Percentiles rank a stretch among this genome's conserved stretches.
These are phyloP conservation scores for Tolypocladium endophyticum DNA, from an alignment of 2,329 filamentous ascomycete genomes.

Conservation along the genomic window DNA sequence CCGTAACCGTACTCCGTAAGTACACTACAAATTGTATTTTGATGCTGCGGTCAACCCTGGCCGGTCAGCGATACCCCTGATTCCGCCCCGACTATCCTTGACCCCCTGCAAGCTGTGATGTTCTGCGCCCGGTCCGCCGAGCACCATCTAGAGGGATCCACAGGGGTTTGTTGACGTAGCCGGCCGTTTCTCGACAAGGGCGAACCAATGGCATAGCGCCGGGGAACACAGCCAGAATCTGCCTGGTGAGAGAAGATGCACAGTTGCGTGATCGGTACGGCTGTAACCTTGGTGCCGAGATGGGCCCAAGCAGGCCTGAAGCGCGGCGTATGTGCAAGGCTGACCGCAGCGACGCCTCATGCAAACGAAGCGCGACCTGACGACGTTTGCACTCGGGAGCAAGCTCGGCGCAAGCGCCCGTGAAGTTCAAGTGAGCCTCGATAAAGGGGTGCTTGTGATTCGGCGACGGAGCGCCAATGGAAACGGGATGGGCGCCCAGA, in stretches of 20 bases:
- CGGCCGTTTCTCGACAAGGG: background rate
- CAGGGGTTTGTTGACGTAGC: background rate
- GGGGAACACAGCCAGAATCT: background rate
- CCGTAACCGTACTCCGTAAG: background rate
- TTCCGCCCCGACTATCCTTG: background rate
- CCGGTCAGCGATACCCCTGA: conserved; percentile 3
- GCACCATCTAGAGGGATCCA: background rate
- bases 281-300: background rate
- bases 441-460: background rate
- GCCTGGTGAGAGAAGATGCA: background rate
- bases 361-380: background rate
- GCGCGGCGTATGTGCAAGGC: background rate
- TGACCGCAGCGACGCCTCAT: background rate
- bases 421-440: background rate
- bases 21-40: background rate
- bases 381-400: background rate
- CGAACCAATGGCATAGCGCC: background rate
- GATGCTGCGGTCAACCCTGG: conserved; percentile 2
- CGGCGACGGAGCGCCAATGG: background rate
- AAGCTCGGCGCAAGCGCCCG: background rate
- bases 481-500: background rate
- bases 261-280: background rate
- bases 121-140: background rate
- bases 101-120: background rate
- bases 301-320: background rate